These are phyloP conservation scores for Rhodomyrtus tomentosa DNA, from an alignment of 345 rosid genomes.

Conservation along the genomic window DNA sequence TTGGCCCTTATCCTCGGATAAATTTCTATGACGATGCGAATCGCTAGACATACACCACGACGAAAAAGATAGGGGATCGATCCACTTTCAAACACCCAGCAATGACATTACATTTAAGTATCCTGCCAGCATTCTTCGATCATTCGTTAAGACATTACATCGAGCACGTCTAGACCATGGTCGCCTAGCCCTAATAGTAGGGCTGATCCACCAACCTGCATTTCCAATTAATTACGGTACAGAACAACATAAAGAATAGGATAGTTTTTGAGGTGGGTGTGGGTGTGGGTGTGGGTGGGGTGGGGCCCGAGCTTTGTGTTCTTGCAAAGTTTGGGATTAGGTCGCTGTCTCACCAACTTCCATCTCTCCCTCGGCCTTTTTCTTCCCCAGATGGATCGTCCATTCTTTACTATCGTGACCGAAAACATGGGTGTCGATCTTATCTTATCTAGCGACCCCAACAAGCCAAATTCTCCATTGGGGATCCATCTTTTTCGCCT, in stretches of 20 bases:
- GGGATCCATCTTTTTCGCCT: neutral
- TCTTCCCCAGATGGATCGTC: neutral
- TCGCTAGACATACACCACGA: no score
- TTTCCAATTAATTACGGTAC: neutral
- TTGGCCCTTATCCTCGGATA: neutral
- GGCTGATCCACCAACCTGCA: neutral
- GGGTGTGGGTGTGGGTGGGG: neutral
- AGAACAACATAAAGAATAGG: neutral
- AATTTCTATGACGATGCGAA: no score
- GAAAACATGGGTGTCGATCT: neutral
- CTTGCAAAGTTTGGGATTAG: neutral
- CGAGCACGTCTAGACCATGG: neutral
- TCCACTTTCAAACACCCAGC: rapidly evolving
- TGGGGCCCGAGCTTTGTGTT: neutral
- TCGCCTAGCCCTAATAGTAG: neutral
- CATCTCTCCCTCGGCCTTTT: neutral
- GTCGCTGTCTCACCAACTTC: neutral
- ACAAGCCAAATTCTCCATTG: neutral
- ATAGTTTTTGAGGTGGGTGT: neutral
- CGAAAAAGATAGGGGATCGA: neutral
- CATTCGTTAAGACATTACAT: neutral
- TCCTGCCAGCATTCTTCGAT: no score
- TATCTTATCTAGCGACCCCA: neutral
- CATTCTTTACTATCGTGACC: neutral
- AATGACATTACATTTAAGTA: no score